These are phyloP conservation scores for Apiotrichum brassicae DNA, from an alignment of 1,284 basidiomycete species.

Conservation along the genomic window DNA sequence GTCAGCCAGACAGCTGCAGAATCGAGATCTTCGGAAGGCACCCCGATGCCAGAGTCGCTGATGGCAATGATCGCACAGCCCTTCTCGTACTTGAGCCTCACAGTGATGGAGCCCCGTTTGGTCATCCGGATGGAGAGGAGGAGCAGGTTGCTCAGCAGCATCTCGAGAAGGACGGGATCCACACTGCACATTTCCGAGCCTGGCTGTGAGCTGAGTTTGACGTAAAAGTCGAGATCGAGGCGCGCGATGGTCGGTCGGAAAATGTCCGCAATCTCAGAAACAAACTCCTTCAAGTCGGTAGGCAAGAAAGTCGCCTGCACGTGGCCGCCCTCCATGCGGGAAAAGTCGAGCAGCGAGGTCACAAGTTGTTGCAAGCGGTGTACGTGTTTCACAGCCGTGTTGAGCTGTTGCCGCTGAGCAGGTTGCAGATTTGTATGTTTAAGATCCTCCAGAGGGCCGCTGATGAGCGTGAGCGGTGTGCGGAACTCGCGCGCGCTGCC, in stretches of 20 bases:
- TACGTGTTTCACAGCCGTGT: slow-evolving; percentile 28
- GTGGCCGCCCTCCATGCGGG: slow-evolving; percentile 29
- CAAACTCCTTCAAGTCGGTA: slow-evolving; percentile 29
- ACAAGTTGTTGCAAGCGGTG: slow-evolving; percentile 29
- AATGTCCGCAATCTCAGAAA: slow-evolving; percentile 34
- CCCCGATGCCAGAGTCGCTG: slow-evolving; percentile 40
- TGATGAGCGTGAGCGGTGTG: slow-evolving; percentile 28
- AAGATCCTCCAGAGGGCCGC: slow-evolving; percentile 29
- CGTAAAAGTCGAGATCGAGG: slow-evolving; percentile 24
- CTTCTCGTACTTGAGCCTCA: slow-evolving; percentile 17
- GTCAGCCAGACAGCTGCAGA: slow-evolving; percentile 12
- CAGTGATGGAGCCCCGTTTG: slow-evolving; percentile 15
- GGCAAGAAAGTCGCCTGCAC: slow-evolving; percentile 32
- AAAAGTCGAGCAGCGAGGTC: slow-evolving; percentile 30
- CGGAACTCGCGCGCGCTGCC: slow-evolving; percentile 31
- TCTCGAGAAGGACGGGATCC: slow-evolving; percentile 42
- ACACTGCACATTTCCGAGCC: slow-evolving; percentile 22
- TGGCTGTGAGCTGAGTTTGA: slow-evolving; percentile 19
- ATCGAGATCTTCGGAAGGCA: slow-evolving; percentile 21
- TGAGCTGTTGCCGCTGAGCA: slow-evolving; percentile 11
- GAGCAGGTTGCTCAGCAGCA: slow-evolving; percentile 33
- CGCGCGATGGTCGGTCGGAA: slow-evolving; percentile 30
- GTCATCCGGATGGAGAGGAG: slow-evolving; percentile 36
- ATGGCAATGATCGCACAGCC: slow-evolving; percentile 26
- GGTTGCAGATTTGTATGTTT: slow-evolving; percentile 4